Evolutionary conservation across 2,329 filamentous ascomycete species (phyloP).

Genomic region (Colletotrichum acutatum): DNA sequence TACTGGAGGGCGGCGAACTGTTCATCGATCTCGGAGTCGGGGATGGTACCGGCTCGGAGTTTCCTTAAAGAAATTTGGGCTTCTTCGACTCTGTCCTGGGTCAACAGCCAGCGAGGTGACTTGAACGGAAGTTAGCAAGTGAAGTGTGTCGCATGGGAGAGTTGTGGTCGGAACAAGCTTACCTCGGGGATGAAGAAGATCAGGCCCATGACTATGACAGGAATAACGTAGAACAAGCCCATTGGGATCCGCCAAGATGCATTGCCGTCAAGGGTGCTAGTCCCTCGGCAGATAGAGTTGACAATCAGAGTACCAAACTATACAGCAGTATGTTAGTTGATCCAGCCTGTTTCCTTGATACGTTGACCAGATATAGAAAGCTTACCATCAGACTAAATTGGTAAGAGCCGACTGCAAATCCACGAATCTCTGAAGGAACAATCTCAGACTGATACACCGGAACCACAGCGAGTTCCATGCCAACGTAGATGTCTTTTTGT

Average conservation of each 20-base stretch:
- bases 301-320: conserved; percentile 42
- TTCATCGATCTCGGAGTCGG: conserved; percentile 40
- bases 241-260: conserved; percentile 48
- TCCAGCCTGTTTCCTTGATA: not conserved
- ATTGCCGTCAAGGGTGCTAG: conserved; percentile 42
- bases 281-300: conserved; percentile 44
- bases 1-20: conserved; percentile 36
- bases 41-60: conserved; percentile 39
- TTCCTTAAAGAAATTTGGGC: conserved; percentile 40
- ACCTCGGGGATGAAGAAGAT: conserved; percentile 45
- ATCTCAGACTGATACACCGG: conserved; percentile 51
- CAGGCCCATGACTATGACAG: conserved; percentile 41
- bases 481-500: conserved; percentile 46
- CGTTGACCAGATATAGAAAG: too few relatives aligned
- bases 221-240: conserved; percentile 48
- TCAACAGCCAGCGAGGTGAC: conserved; percentile 45
- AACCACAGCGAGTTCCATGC: conserved; percentile 52
- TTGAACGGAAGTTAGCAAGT: conserved; percentile 10
- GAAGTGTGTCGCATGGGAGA: not conserved
- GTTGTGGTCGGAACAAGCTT: not conserved
- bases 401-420: conserved; percentile 48
- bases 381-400: conserved; percentile 44
- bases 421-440: conserved; percentile 43
- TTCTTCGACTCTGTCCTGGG: conserved; percentile 42
- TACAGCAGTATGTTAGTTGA: not conserved